A percentile compares a stretch with the other conserved stretches of the same genome.
Conservation (phyloP, 352 stramenopile genomes). For the Phytophthora europaea region DNA sequence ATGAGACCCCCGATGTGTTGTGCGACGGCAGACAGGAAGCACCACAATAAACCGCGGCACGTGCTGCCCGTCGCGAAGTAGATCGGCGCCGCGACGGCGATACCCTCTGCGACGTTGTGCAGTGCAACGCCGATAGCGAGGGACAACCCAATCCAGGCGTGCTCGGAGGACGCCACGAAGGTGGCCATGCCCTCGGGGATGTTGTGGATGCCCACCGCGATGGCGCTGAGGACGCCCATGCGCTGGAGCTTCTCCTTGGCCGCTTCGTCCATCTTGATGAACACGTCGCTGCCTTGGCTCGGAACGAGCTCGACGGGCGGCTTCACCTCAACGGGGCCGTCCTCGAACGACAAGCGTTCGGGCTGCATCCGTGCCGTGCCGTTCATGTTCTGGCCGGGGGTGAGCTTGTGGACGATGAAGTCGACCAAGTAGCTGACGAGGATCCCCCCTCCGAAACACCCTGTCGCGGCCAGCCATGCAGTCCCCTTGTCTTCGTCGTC, state of each 20-base stretch:
- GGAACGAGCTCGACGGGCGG: conserved; percentile 65
- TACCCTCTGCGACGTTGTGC: conserved; percentile 97
- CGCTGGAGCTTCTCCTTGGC: conserved; percentile 69
- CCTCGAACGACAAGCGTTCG: conserved; percentile 45
- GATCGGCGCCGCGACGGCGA: conserved; percentile 96
- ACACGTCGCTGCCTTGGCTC: conserved; percentile 50
- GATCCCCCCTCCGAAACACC: conserved; percentile 90
- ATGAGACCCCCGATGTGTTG: conserved; percentile 93
- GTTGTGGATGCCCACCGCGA: conserved; percentile 97
- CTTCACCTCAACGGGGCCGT: conserved; percentile 46
- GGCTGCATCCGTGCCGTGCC: conserved; percentile 47
- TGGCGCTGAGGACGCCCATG: conserved; percentile 93
- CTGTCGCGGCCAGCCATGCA: conserved; percentile 83
- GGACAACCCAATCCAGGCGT: conserved; percentile 89
- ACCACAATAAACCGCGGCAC: conserved; percentile 95
- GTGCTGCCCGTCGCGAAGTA: conserved; percentile 97
- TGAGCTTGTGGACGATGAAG: conserved; percentile 55
- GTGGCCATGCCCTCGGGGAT: conserved; percentile 97
- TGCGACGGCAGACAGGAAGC: conserved; percentile 90
- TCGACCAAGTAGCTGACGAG: conserved; percentile 64
- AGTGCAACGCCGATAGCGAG: conserved; percentile 95
- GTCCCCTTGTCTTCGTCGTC: conserved; percentile 40
- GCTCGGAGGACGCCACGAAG: conserved; percentile 92
- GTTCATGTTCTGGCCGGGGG: conserved; percentile 46
- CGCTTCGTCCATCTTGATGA: conserved; percentile 58